Evolutionary conservation across 2,329 filamentous ascomycete genomes (phyloP), one percentile per base, ranked within the genome.

Genomic region (Hymenoscyphus albidus): DNA sequence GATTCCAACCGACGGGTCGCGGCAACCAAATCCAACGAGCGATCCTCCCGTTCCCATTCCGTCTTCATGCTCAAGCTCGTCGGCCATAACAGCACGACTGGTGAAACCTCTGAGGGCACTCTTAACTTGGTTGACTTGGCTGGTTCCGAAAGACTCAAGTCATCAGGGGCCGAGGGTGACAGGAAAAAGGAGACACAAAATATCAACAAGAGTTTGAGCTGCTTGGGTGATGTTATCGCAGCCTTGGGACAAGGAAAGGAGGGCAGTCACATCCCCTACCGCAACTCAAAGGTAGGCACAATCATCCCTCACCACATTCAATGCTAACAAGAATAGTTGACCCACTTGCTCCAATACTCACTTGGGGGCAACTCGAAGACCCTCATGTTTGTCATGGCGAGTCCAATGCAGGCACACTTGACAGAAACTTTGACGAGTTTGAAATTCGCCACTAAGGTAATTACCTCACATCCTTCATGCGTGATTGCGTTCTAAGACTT

Each of bases 341-440:
- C 95, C 9, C 96, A 97, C 74, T 83, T 99, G 58, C 84, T 99
- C 44, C 92, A 98, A 85, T 96, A 95, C 75, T 97, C 92, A 2
- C 82, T 99, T 7, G 94, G 95, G 3, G 95, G 95, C 16, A 97
- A 97, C 77, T 95, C 90, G 71, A 96, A 97, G 80, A 99, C 95
- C 0, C 88, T 99, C 72, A 99, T 99, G 95, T 97, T 99, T 77
- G 92, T 98, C 76, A 98, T 98, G 93, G 91, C 97, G 64, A 95
- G 90, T 71, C 95, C 95, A 40, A 81, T 98, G 65, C 91, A 96
- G 79, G 90, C 88, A 5, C 95, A 98, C 79, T 81, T 97, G 69
- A 90, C 89, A 73, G 95, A 99, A 82, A 97, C 93, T 2, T 81
- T 97, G 75, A 97, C 93, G 56, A 97, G 93, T 82, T 82, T 99